A percentile compares a stretch with the other conserved stretches of the same genome.
These are phyloP conservation scores for Neckera pumila DNA, from an alignment of 225 moss, liverwort and hornwort species.

Conservation along the genomic window DNA sequence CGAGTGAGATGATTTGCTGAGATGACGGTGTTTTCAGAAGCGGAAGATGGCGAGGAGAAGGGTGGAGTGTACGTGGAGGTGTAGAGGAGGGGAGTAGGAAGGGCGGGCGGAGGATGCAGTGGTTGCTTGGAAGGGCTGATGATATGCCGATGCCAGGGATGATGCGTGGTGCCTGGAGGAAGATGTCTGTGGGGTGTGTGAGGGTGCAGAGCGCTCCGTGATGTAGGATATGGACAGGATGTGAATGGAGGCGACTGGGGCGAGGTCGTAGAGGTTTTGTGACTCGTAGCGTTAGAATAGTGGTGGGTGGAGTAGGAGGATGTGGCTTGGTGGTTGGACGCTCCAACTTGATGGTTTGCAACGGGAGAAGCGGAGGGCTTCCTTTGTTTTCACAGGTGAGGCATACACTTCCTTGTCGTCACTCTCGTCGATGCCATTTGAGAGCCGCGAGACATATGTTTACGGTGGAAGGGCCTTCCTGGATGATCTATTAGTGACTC, in stretches of 20 bases:
- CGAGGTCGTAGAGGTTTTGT: conserved; percentile 35
- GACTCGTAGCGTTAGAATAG: conserved; percentile 23
- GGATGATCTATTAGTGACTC: not conserved
- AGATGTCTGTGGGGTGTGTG: not conserved
- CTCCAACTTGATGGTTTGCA: conserved; percentile 57
- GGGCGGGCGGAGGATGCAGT: not conserved
- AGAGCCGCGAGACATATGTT: not conserved
- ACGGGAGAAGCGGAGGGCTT: conserved; percentile 60
- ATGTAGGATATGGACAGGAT: conserved; percentile 23
- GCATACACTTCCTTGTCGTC: not conserved
- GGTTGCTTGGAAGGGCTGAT: not conserved
- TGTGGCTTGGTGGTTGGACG: conserved; percentile 44
- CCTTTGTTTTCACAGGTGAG: conserved; percentile 44
- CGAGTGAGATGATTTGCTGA: not conserved
- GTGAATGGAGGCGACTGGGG: conserved; percentile 27
- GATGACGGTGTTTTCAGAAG: not conserved
- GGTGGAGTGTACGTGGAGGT: not conserved
- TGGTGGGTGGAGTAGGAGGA: conserved; percentile 21
- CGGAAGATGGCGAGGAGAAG: conserved; percentile 16
- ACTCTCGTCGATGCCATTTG: not conserved
- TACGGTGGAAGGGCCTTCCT: not conserved
- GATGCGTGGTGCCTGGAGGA: not conserved
- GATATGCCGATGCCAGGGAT: not conserved
- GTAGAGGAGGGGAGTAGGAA: not conserved
- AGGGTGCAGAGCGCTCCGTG: not conserved